phyloP scores from a whole-genome alignment of 2,329 filamentous ascomycete genomes.

The Thelonectria discophora region DNA sequence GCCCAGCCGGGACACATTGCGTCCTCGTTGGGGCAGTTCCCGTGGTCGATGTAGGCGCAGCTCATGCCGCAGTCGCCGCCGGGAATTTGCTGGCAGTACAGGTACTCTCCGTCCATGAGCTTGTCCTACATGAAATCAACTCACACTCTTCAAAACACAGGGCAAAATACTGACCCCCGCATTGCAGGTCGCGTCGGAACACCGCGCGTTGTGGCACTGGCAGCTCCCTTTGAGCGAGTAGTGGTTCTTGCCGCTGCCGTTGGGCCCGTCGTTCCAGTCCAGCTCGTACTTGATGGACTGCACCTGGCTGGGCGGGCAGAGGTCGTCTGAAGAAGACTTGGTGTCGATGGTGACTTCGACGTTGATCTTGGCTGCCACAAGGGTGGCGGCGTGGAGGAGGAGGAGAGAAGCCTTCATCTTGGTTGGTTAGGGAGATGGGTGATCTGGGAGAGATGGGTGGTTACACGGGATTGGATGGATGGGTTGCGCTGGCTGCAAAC shows the following conservation, averaged over 20 bases:
- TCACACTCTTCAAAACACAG: too few species aligned
- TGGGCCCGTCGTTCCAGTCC: not conserved
- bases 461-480: not conserved
- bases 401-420: not conserved
- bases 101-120: not conserved
- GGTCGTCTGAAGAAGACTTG: not conserved
- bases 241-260: not conserved
- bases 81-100: not conserved
- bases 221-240: not conserved
- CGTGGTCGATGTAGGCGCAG: not conserved
- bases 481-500: too few species aligned
- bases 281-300: not conserved
- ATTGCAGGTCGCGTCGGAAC: not conserved
- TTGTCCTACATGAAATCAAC: not conserved
- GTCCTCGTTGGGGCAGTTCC: not conserved
- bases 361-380: not conserved
- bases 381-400: not conserved
- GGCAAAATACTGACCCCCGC: too few species aligned
- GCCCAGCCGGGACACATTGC: not conserved
- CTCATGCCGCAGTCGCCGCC: not conserved
- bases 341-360: not conserved
- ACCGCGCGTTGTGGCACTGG: not conserved
- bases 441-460: not conserved
- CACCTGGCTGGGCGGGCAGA: not conserved
- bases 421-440: not conserved